These are phyloP conservation scores for Wickerhamiella australiensis DNA, from an alignment of 805 yeast species.

Conservation along the genomic window DNA sequence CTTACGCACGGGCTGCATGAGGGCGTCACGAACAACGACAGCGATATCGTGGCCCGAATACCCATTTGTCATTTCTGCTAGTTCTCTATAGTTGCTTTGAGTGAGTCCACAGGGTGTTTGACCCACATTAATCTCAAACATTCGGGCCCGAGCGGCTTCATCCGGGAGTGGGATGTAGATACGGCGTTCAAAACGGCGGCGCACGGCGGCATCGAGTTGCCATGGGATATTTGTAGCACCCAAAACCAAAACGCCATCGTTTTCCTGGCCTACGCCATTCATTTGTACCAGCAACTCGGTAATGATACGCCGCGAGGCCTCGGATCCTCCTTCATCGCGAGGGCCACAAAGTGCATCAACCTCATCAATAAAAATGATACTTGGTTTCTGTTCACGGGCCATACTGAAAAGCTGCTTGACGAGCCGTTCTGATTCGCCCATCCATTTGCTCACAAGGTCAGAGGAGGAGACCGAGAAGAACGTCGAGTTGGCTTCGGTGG, in stretches of 20 bases:
- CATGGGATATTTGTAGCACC: slow-evolving; percentile 99
- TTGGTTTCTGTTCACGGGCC: slow-evolving; percentile 94
- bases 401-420: slow-evolving; percentile 88
- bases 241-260: slow-evolving; percentile 80
- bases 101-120: slow-evolving; percentile 72
- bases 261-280: slow-evolving; percentile 97
- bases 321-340: slow-evolving; percentile 95
- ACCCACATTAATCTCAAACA: slow-evolving; percentile 92
- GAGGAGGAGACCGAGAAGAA: slow-evolving; percentile 94
- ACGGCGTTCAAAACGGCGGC: slow-evolving; percentile 92
- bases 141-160: slow-evolving; percentile 74
- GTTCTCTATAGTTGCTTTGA: slow-evolving; percentile 56
- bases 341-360: slow-evolving; percentile 98
- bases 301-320: slow-evolving; percentile 89
- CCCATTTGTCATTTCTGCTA: slow-evolving; percentile 92
- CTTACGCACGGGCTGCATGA: slow-evolving; percentile 95
- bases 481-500: slow-evolving; percentile 95
- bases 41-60: slow-evolving; percentile 97
- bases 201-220: slow-evolving; percentile 95
- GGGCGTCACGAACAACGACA: slow-evolving; percentile 90
- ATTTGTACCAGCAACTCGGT: slow-evolving; percentile 93
- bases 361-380: slow-evolving; percentile 93
- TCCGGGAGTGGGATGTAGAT: slow-evolving; percentile 94
- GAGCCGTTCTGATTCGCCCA: slow-evolving; percentile 96
- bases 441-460: slow-evolving; percentile 95